Conservation (phyloP, 2,329 filamentous ascomycete species). For the Lasiodiplodia citricola region DNA sequence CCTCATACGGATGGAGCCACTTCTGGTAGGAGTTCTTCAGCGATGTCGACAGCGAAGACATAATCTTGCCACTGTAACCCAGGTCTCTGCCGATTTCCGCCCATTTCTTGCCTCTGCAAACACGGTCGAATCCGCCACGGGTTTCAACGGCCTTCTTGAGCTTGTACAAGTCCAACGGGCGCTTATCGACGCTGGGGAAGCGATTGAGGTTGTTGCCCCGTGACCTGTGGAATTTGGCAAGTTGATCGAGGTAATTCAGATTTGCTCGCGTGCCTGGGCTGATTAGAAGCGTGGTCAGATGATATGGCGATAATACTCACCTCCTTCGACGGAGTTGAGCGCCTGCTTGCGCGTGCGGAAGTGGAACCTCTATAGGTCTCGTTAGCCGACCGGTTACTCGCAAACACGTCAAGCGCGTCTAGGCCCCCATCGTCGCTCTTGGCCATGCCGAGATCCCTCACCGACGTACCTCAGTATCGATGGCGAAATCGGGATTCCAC, state of each 20-base stretch:
- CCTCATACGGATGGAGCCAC: conserved; percentile 96
- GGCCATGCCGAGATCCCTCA: not conserved
- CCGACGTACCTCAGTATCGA: conserved; percentile 86
- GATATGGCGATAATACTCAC: conserved; percentile 59
- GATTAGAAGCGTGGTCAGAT: not conserved
- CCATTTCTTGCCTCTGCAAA: conserved; percentile 99
- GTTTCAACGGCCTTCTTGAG: conserved; percentile 96
- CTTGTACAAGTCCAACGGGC: conserved; percentile 92
- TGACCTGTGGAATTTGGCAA: conserved; percentile 96
- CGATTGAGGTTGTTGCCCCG: conserved; percentile 93
- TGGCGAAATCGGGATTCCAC: conserved; percentile 95
- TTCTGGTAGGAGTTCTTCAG: conserved; percentile 98
- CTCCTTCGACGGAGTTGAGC: conserved; percentile 97
- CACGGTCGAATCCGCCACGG: conserved; percentile 91
- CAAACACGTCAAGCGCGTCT: not conserved
- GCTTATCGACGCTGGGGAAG: conserved; percentile 96
- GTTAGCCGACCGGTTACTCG: conserved; percentile 13
- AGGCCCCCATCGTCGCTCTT: not conserved
- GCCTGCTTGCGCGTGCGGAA: conserved; percentile 96
- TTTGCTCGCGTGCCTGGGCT: conserved; percentile 85
- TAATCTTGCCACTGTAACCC: conserved; percentile 98
- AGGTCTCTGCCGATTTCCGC: conserved; percentile 96
- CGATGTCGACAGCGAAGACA: conserved; percentile 97
- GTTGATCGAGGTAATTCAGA: conserved; percentile 91
- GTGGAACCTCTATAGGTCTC: conserved; percentile 77